Conservation (phyloP, 2,329 filamentous ascomycete genomes). For the Colletotrichum lini region DNA sequence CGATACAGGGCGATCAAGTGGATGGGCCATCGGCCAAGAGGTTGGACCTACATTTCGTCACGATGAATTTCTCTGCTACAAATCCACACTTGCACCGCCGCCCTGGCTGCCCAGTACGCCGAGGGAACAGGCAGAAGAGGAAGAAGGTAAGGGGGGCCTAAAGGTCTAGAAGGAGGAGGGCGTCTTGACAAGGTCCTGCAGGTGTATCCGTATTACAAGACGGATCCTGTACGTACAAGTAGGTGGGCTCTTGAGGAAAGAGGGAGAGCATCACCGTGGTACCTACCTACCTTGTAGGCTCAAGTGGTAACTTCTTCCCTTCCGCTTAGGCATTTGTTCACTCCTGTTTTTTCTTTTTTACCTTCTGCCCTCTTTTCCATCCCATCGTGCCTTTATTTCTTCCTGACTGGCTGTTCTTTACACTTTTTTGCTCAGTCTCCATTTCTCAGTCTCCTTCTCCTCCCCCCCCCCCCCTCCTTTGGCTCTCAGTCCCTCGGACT, state of each 20-base stretch:
- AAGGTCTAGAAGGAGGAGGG: constrained; percentile 36
- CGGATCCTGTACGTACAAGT: background rate
- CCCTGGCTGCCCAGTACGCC: constrained; percentile 25
- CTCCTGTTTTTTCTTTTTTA: background rate
- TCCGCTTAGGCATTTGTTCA: constrained; percentile 17
- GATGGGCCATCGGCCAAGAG: constrained; percentile 17
- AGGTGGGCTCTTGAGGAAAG: background rate
- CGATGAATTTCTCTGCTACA: constrained; percentile 41
- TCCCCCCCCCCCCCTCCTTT: background rate
- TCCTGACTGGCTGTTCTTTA: constrained; percentile 23
- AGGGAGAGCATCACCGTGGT: constrained; percentile 3
- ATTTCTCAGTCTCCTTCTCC: constrained; percentile 4
- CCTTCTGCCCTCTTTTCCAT: constrained; percentile 31
- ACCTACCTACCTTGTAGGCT: constrained; percentile 12
- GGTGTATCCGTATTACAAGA: constrained; percentile 35
- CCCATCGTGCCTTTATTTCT: constrained; percentile 29
- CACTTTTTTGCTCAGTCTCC: constrained; percentile 12
- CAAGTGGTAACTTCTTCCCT: constrained; percentile 13
- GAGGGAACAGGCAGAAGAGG: constrained; percentile 10
- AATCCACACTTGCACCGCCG: constrained; percentile 40
- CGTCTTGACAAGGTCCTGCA: constrained; percentile 24
- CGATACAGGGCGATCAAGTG: constrained; percentile 35
- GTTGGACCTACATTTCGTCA: constrained; percentile 34
- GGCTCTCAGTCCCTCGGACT: constrained; percentile 41
- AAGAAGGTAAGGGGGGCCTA: constrained; percentile 11